Base-by-base conservation (phyloP, 2,329 filamentous ascomycete genomes). In the Fusarium irregulare region DNA sequence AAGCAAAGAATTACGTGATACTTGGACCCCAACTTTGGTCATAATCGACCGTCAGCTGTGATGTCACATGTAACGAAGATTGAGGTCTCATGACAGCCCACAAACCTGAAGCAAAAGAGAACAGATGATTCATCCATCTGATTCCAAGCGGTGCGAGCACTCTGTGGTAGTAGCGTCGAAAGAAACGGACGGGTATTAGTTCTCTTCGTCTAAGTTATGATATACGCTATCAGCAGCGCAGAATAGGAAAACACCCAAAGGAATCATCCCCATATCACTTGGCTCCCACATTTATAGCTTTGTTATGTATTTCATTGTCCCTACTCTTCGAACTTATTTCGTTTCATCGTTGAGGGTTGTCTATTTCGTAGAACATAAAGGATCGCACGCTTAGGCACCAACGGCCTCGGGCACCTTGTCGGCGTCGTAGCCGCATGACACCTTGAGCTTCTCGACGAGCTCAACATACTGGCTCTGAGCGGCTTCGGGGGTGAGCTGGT, bases 381-480 rank as follows among this genome's bases (percentile, higher is more conserved):
- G 16, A 20, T 41, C 12, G 49, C 14, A 56, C 42, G 18, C 25
- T 62, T 73, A 74, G 51, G 59, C 75, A 64, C 79, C 79, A 49
- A 91, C 86, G 54, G 84, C 78, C 84, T 91, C 89, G 73, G 89
- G 87, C 68, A 75, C 80, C 86, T 91, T 91, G 81, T 87, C 83
- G 67, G 83, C 85, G 78, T 92, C 88, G 80, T 85, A 92, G 63
- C 90, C 91, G 80, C 91, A 88, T 79, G 87, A 87, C 64, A 76
- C 81, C 87, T 96, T 93, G 77, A 97, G 81, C 76, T 84, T 80
- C 81, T 93, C 89, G 70, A 96, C 89, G 66, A 91, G 83, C 73
- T 85, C 84, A 75, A 97, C 87, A 82, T 97, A 98, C 77, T 87
- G 83, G 79, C 88, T 85, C 87, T 97, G 91, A 21, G 94, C 94